Evolutionary conservation across 495 filamentous ascomycete species (phyloP).

Genomic region (Penicillium antarcticum): DNA sequence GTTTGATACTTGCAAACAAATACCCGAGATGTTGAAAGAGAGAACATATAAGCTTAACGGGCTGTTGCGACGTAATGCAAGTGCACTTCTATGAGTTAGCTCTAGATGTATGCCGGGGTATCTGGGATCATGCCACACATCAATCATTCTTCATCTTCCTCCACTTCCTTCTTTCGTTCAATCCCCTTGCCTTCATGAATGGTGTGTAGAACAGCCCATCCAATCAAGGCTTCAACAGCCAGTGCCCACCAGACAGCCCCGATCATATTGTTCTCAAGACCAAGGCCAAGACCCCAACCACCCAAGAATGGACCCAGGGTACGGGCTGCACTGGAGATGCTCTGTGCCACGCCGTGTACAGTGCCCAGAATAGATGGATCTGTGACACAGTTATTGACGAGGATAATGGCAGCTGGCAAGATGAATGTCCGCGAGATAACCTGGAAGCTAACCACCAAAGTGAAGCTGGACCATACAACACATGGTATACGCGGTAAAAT

Average conservation of each 20-base stretch:
- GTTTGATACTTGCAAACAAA: too few relatives aligned
- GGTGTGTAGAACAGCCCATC: conserved; percentile 47
- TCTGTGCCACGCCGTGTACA: conserved; percentile 67
- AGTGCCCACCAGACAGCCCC: conserved; percentile 70
- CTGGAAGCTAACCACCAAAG: conserved; percentile 60
- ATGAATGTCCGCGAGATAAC: conserved; percentile 71
- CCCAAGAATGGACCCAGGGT: conserved; percentile 66
- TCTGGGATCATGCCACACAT: too few relatives aligned
- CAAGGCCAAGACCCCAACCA: conserved; percentile 61
- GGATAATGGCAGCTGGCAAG: conserved; percentile 62
- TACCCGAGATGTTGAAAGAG: too few relatives aligned
- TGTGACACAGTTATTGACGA: conserved; percentile 68
- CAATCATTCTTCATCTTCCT: conserved; percentile 19
- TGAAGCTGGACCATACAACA: conserved; percentile 57
- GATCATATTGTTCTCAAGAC: conserved; percentile 61
- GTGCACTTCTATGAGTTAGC: background rate
- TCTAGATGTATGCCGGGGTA: too few relatives aligned
- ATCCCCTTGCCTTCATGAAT: conserved; percentile 54
- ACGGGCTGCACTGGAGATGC: conserved; percentile 54
- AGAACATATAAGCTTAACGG: too few relatives aligned
- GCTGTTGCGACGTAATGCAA: background rate
- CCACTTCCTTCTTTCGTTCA: conserved; percentile 22
- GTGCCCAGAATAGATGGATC: conserved; percentile 61
- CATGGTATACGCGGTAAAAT: conserved; percentile 46
- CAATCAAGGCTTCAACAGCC: conserved; percentile 48